Evolutionary conservation across 495 filamentous ascomycete genomes (phyloP), one percentile per base, ranked within the genome.

Genomic region (Penicillium dipodomyicola): DNA sequence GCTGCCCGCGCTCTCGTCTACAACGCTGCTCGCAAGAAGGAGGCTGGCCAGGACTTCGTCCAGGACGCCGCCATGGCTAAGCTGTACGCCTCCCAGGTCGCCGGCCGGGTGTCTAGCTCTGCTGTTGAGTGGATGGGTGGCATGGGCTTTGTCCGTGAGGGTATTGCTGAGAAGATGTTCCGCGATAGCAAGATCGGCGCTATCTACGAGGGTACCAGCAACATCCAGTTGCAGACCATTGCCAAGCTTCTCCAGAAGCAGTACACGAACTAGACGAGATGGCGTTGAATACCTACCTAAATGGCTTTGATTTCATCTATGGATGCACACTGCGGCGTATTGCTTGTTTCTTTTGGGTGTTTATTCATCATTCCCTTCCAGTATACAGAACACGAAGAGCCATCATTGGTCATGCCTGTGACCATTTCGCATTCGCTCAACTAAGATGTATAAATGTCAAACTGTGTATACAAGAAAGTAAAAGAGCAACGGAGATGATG

Each of bases 111-210:
- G 20, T 88, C 89, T 49, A 86, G 92, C 10, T 83, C 85, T 11
- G 94, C 92, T 3, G 84, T 99, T 17, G 94, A 97, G 75, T 97
- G 95, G 94, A 97, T 97, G 93, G 94, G 94, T 33, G 94, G 94
- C 49, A 97, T 96, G 94, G 85, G 84, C 8, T 99, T 99, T 64
- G 94, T 97, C 37, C 80, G 94, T 40, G 94, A 99, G 71, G 94
- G 94, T 3, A 84, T 96, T 58, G 94, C 95, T 4, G 94, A 99
- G 86, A 99, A 99, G 84, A 95, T 87, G 78, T 99, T 87, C 80
- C 82, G 94, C 22, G 94, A 99, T 71, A 93, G 89, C 78, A 99
- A 97, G 85, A 99, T 99, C 68, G 94, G 94, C 2, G 91, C 90
- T 44, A 97, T 99, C 61, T 97, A 99, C 76, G 94, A 99, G 80